Evolutionary conservation across 805 yeast species (phyloP).

Genomic region (Cephaloascus albidus): DNA sequence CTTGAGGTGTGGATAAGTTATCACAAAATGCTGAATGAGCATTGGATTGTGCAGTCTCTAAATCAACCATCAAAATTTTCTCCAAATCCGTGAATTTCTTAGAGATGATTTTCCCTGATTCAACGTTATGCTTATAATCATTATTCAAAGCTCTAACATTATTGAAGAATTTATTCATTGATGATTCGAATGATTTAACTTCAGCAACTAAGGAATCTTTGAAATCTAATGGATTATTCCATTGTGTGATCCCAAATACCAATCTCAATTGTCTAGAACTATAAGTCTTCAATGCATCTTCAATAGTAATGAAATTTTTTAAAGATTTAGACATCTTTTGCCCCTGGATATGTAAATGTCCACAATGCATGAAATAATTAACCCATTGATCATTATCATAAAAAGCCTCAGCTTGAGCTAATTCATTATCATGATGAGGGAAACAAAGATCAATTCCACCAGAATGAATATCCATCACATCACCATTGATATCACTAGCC

Average conservation of each 20-base stretch:
- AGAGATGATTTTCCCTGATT: constrained; percentile 40
- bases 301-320: constrained; percentile 91
- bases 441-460: constrained; percentile 97
- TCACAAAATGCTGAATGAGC: constrained; percentile 83
- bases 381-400: constrained; percentile 91
- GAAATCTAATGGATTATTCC: constrained; percentile 92
- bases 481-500: constrained; percentile 87
- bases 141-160: constrained; percentile 73
- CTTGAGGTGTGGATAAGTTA: constrained; percentile 74
- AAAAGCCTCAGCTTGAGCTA: constrained; percentile 95
- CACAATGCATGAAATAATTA: constrained; percentile 92
- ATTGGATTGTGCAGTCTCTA: constrained; percentile 41
- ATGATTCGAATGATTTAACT: constrained; percentile 65
- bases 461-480: constrained; percentile 84
- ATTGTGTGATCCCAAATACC: constrained; percentile 82
- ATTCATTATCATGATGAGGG: constrained; percentile 98
- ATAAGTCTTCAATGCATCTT: constrained; percentile 70
- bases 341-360: constrained; percentile 97
- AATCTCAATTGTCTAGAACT: constrained; percentile 79
- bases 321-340: constrained; percentile 95
- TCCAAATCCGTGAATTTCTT: constrained; percentile 55
- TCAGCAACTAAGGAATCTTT: constrained; percentile 72
- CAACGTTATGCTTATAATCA: constrained; percentile 48
- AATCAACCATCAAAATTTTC: constrained; percentile 40
- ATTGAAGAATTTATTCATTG: constrained; percentile 75